phyloP scores from a whole-genome alignment of 306 rosid genomes.

The Medicago arabica region DNA sequence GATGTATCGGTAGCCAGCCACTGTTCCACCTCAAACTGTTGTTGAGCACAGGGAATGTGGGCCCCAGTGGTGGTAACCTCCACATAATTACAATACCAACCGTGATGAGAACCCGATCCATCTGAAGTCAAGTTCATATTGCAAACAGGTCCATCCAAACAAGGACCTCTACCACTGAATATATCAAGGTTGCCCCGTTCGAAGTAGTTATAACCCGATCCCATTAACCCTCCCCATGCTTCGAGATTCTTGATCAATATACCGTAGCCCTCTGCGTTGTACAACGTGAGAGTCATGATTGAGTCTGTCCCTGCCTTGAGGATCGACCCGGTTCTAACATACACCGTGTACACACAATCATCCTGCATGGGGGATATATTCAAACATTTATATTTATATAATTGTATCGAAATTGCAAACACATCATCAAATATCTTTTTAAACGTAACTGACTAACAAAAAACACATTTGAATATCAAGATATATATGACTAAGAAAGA shows the following conservation, averaged over 20 bases:
- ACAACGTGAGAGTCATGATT: slow-evolving; percentile 46
- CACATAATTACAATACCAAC: slow-evolving; percentile 84
- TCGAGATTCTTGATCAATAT: slow-evolving; percentile 53
- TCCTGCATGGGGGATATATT: too few relatives aligned
- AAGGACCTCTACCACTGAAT: slow-evolving; percentile 77
- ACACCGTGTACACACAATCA: slow-evolving; percentile 68
- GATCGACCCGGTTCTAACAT: slow-evolving; percentile 67
- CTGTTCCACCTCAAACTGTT: slow-evolving; percentile 69
- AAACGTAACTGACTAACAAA: too few relatives aligned
- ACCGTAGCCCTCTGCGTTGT: slow-evolving; percentile 45
- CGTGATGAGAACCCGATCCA: slow-evolving; percentile 75
- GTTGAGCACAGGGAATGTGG: slow-evolving; percentile 59
- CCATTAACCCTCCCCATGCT: slow-evolving; percentile 85
- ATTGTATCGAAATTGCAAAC: too few relatives aligned
- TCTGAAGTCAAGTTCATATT: slow-evolving; percentile 72
- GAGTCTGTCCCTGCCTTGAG: slow-evolving; percentile 77
- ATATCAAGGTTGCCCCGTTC: slow-evolving; percentile 85
- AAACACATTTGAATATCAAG: too few relatives aligned
- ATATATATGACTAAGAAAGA: too few relatives aligned
- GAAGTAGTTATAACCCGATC: slow-evolving; percentile 61
- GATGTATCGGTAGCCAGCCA: slow-evolving; percentile 77
- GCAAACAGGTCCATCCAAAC: slow-evolving; percentile 63
- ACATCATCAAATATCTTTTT: too few relatives aligned
- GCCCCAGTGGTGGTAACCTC: slow-evolving; percentile 77
- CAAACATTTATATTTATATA: too few relatives aligned